Conservation (phyloP, 2,329 filamentous ascomycete species). For the Clonostachys sp. region DNA sequence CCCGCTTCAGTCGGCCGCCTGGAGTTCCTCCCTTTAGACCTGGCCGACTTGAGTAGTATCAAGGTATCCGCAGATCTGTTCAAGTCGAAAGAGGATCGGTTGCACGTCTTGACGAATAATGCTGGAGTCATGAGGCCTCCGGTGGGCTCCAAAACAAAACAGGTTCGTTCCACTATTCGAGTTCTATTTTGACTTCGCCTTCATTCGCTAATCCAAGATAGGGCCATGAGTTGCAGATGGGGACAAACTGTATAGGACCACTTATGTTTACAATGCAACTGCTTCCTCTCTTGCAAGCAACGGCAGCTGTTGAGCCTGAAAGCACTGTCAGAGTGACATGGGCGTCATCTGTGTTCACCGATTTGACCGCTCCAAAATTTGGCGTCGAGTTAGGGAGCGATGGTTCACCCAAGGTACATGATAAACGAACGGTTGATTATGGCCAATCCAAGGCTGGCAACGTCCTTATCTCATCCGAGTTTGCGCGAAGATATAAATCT, state of each 20-base stretch:
- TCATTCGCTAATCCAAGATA: too few species aligned
- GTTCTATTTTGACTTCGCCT: constrained; percentile 4
- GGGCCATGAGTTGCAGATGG: neutral
- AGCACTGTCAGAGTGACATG: neutral
- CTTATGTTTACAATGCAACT: neutral
- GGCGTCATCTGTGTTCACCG: neutral
- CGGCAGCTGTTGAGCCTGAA: neutral
- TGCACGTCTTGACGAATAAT: constrained; percentile 33
- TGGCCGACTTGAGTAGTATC: constrained; percentile 21
- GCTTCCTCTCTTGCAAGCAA: neutral
- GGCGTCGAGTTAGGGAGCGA: neutral
- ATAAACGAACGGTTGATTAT: neutral
- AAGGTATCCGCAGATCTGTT: constrained; percentile 16
- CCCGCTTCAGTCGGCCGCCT: constrained; percentile 24
- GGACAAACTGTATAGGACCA: neutral
- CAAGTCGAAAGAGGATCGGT: constrained; percentile 10
- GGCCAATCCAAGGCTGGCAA: neutral
- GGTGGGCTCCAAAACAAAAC: neutral
- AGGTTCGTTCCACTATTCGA: neutral
- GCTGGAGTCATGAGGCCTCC: constrained; percentile 25
- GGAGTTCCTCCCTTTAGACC: constrained; percentile 32
- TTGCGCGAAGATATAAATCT: neutral
- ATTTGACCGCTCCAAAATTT: neutral
- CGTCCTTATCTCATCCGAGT: neutral
- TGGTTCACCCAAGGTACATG: neutral